Evolutionary conservation across 1,139 yeast genomes (phyloP).

Genomic region (Suhomyces panamericanus): DNA sequence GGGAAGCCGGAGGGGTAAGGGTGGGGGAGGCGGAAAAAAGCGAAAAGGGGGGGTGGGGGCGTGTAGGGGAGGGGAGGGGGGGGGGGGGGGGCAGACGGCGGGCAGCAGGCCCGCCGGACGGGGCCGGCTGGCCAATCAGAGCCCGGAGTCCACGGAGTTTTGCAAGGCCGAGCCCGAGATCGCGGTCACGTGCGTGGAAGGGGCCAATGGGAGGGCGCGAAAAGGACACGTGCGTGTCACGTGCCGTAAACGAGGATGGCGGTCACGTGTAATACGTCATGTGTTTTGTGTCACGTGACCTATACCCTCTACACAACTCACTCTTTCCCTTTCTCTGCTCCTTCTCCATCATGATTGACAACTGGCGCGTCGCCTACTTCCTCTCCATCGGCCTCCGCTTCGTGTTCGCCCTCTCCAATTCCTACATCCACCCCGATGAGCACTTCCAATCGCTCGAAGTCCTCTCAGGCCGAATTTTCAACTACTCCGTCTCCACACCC

Average conservation of each 20-base stretch:
- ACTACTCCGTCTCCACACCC: slow-evolving; percentile 58
- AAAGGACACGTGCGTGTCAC: not conserved
- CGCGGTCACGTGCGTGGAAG: slow-evolving; percentile 3
- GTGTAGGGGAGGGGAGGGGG: not conserved
- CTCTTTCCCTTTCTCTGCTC: not conserved
- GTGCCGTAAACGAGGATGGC: no score
- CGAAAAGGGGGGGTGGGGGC: not conserved
- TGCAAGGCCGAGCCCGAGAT: slow-evolving; percentile 7
- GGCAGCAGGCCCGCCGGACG: not conserved
- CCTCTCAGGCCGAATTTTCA: slow-evolving; percentile 50
- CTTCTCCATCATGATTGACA: not conserved
- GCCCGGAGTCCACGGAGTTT: slow-evolving; percentile 6
- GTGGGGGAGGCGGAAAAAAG: slow-evolving; percentile 1
- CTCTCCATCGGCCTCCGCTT: slow-evolving; percentile 50
- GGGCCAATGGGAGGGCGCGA: not conserved
- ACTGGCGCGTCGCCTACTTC: slow-evolving; percentile 50
- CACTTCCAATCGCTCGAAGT: slow-evolving; percentile 89
- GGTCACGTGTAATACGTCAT: not conserved
- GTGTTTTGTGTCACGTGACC: not conserved
- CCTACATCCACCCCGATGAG: slow-evolving; percentile 97
- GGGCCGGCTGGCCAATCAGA: slow-evolving; percentile 7
- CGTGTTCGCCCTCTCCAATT: slow-evolving; percentile 63
- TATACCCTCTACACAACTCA: not conserved
- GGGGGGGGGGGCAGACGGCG: not conserved
- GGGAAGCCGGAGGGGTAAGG: not conserved